A percentile compares a stretch with the other conserved stretches of the same genome.
Conservation (phyloP, 2,329 filamentous ascomycete genomes). For the Grosmannia serpens region DNA sequence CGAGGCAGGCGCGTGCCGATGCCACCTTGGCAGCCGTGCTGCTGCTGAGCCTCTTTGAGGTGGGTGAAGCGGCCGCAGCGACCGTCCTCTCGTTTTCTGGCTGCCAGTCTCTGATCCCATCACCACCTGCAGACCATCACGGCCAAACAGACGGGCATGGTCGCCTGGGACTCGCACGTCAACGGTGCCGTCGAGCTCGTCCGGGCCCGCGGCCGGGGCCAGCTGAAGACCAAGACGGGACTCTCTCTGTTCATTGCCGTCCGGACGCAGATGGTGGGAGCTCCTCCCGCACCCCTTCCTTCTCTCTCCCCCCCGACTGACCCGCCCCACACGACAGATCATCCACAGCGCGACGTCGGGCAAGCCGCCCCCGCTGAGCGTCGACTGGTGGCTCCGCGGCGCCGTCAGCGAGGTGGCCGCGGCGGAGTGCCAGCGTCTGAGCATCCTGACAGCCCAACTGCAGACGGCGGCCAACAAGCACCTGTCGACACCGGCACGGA, state of each 20-base stretch:
- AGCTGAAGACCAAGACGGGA: conserved; percentile 40
- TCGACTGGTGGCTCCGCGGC: conserved; percentile 48
- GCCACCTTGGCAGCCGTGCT: conserved; percentile 48
- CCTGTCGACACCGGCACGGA: conserved; percentile 33
- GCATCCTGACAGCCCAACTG: conserved; percentile 43
- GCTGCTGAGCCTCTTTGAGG: conserved; percentile 49
- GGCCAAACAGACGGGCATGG: conserved; percentile 39
- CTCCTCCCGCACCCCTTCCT: background rate
- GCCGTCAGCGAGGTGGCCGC: conserved; percentile 37
- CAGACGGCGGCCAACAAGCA: conserved; percentile 40
- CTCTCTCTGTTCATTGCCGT: conserved; percentile 47
- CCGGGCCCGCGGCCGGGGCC: conserved; percentile 43
- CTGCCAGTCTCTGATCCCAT: no score
- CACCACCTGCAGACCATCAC: conserved; percentile 31
- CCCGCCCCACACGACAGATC: conserved; percentile 26
- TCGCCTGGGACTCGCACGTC: conserved; percentile 53
- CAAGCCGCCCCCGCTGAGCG: conserved; percentile 39
- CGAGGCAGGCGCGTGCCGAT: conserved; percentile 38
- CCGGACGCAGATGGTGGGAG: conserved; percentile 45
- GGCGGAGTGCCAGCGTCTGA: conserved; percentile 37
- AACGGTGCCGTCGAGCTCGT: conserved; percentile 52
- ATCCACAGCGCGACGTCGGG: conserved; percentile 44
- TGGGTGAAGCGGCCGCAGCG: conserved; percentile 11
- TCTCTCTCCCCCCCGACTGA: background rate
- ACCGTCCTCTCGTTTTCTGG: no score